Evolutionary conservation across 441 rosid species (phyloP), one percentile per base, ranked within the genome.

Genomic region (Kokia cookei): DNA sequence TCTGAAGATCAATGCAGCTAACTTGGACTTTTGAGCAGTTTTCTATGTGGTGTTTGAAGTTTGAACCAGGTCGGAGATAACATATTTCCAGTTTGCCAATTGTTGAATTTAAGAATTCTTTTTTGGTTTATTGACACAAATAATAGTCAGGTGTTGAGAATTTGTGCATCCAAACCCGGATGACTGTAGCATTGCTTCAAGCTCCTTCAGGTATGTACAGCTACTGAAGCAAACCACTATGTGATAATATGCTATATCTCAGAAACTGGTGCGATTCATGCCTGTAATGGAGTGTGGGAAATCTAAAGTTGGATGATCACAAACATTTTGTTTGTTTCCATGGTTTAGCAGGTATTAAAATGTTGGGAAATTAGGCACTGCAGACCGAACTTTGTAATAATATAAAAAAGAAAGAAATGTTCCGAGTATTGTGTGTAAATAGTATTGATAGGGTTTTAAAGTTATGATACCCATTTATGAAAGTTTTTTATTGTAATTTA

Each of bases 201-300:
- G 43, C 59, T 68, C 45, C 59, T 50, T 26, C 72, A 68, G 72
- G 72, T 69, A 17, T 51, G 61, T 51, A 32, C 47, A 51, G 60
- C 48, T 35, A 11, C 10, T 11, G 17, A 53, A 6, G 2, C 43
- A 40, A 53, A 32, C 48, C 13, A 10, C 12, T 51, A 7, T 17
- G 1, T 50, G 72, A 27, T 29, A 7, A 27, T 48, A n/a, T 51
- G 42, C 26, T 29, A 11, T 37, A 51, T n/a, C 35, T 3, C 32
- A 45, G 69, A 43, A 65, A 65, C 35, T 48, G 2, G 14, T 66
- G 22, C 45, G 32, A n/a, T 68, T 50, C 51, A 67, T 10, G 61
- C 47, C 11, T n/a, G 57, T 51, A 32, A 5, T 65, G 69, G 69
- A 12, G 54, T 65, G 13, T 5, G n/a, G n/a, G 69, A 62, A 42